Conservation (phyloP, 2,329 filamentous ascomycete genomes). For the Ambrosiella cleistominuta region DNA sequence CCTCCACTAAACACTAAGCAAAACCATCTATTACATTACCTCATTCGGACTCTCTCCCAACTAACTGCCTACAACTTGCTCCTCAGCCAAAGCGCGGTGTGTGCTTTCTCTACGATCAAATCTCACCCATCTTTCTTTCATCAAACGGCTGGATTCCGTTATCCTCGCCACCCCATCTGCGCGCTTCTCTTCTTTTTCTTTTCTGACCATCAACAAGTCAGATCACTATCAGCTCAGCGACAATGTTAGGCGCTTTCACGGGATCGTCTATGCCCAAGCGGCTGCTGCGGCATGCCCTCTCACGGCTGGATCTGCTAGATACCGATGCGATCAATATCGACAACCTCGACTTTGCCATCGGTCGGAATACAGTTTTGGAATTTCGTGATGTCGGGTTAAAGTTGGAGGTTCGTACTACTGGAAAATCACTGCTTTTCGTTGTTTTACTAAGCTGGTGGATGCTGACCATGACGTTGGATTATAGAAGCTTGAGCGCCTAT, state of each 20-base stretch:
- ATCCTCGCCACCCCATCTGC: background rate
- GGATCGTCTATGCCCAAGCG: slow-evolving; percentile 70
- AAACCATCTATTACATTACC: too few relatives aligned
- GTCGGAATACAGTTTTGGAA: slow-evolving; percentile 67
- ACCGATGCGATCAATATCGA: slow-evolving; percentile 73
- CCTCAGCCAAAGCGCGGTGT: background rate
- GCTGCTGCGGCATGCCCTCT: slow-evolving; percentile 71
- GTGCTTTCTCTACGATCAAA: background rate
- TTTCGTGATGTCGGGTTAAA: slow-evolving; percentile 73
- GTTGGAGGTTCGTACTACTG: slow-evolving; percentile 34
- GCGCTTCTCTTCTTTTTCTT: background rate
- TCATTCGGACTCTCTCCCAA: too few relatives aligned
- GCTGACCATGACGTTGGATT: background rate
- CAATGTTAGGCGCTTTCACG: slow-evolving; percentile 46
- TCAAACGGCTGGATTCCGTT: background rate
- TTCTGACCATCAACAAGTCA: background rate
- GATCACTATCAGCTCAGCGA: background rate
- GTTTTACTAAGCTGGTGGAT: background rate
- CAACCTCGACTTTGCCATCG: slow-evolving; percentile 67
- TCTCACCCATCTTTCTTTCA: background rate
- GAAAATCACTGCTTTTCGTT: background rate
- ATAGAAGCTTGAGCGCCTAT: slow-evolving; percentile 60
- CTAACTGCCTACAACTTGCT: too few relatives aligned
- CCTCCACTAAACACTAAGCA: background rate
- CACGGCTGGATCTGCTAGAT: slow-evolving; percentile 71